phyloP scores from a whole-genome alignment of 306 rosid species.

The Chamaecrista fasciculata region DNA sequence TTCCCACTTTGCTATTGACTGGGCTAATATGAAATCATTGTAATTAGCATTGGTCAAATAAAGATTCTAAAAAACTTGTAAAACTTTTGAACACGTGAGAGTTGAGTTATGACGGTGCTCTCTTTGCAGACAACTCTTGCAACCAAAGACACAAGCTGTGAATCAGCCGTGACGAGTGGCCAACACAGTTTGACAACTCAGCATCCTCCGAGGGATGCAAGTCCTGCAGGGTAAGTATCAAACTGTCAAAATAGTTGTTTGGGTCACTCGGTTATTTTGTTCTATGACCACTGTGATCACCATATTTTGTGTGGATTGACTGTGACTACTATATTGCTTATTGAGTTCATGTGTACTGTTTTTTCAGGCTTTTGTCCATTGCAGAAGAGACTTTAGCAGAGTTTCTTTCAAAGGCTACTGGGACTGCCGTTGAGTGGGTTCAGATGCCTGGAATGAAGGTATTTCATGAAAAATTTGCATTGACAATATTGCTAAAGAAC shows the following conservation, averaged over 20 bases:
- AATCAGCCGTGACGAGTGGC: constrained; percentile 88
- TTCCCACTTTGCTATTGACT: not conserved
- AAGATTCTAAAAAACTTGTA: not conserved
- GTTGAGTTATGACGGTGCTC: not conserved
- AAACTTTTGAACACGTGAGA: not conserved
- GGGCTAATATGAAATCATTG: not conserved
- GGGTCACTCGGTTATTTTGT: constrained; percentile 48
- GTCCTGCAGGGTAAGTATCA: constrained; percentile 99
- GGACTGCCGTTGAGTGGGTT: constrained; percentile 98
- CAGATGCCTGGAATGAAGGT: constrained; percentile 99
- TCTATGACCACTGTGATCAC: constrained; percentile 39
- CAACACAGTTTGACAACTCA: constrained; percentile 57
- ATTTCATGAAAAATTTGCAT: constrained; percentile 1
- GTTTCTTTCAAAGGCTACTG: constrained; percentile 95
- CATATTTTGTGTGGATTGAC: too few relatives aligned
- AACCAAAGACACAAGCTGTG: constrained; percentile 89
- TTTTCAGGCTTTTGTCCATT: constrained; percentile 65
- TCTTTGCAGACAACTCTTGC: constrained; percentile 56
- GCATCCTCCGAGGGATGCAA: constrained; percentile 84
- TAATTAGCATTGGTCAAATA: not conserved
- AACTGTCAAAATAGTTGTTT: constrained; percentile 63
- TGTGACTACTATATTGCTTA: constrained; percentile 44
- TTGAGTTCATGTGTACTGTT: constrained; percentile 32
- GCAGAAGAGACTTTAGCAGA: constrained; percentile 96
- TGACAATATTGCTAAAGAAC: not conserved